Evolutionary conservation across 805 yeast species (phyloP).

Genomic region (Lachancea mirantina): DNA sequence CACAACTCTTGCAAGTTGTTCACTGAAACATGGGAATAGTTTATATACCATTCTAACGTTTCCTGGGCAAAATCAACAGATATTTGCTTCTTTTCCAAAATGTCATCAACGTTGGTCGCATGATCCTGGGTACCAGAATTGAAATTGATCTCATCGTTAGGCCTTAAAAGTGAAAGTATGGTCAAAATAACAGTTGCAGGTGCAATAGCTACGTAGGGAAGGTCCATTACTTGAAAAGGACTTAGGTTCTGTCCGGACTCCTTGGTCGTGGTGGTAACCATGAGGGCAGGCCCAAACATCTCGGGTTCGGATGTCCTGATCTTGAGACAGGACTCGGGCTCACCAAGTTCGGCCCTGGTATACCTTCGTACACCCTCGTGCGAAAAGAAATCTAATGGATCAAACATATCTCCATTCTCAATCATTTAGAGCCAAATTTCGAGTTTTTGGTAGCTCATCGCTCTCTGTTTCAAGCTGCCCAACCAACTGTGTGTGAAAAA

Average conservation of each 20-base stretch:
- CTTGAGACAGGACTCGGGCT: no score
- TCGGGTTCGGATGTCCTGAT: no score
- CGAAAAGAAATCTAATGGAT: slow-evolving; percentile 29
- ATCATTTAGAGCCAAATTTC: no score
- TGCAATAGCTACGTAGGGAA: slow-evolving; percentile 45
- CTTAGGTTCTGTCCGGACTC: no score
- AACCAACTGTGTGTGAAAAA: no score
- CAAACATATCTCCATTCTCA: no score
- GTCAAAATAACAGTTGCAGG: slow-evolving; percentile 39
- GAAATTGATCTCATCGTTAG: slow-evolving; percentile 48
- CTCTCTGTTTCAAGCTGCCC: no score
- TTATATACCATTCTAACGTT: slow-evolving; percentile 40
- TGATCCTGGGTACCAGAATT: slow-evolving; percentile 14
- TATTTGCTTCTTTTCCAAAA: slow-evolving; percentile 34
- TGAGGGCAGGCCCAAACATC: no score
- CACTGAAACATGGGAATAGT: slow-evolving; percentile 29
- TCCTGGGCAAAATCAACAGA: slow-evolving; percentile 17
- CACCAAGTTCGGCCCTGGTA: no score
- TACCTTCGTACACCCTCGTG: no score
- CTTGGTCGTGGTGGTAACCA: no score
- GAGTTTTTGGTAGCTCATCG: no score
- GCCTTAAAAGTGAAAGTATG: slow-evolving; percentile 43
- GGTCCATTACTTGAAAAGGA: slow-evolving; percentile 50
- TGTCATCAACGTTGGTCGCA: slow-evolving; percentile 10
- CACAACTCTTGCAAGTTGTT: slow-evolving; percentile 26